A percentile compares a stretch with the other conserved stretches of the same genome.
phyloP scores from a whole-genome alignment of 192 early-diverging fungal species.

The Cladochytrium replicatum region DNA sequence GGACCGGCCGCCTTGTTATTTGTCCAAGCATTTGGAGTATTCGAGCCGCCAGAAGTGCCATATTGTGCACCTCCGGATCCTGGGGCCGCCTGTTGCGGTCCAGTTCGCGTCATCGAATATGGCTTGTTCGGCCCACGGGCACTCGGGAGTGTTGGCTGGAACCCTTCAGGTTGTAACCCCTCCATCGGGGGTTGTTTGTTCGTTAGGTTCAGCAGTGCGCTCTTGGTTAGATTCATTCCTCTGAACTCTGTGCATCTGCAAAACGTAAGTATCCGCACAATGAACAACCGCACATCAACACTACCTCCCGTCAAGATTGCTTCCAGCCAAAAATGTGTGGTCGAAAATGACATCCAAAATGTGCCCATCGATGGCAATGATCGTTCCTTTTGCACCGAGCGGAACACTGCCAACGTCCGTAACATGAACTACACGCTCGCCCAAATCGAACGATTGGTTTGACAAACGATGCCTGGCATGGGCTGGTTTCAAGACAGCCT shows the following conservation, averaged over 20 bases:
- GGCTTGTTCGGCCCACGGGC: too few species aligned
- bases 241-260: constrained; percentile 59
- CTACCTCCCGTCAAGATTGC: constrained; percentile 61
- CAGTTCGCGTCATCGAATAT: too few species aligned
- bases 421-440: constrained; percentile 77
- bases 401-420: constrained; percentile 64
- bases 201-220: constrained; percentile 65
- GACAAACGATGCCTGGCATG: constrained; percentile 64
- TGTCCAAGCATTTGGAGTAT: too few species aligned
- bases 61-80: too few species aligned
- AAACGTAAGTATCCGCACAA: background rate
- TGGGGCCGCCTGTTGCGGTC: too few species aligned
- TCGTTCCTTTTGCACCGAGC: constrained; percentile 72
- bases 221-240: constrained; percentile 56
- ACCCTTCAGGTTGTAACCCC: too few species aligned
- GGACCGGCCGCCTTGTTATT: too few species aligned
- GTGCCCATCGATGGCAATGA: constrained; percentile 68
- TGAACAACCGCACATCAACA: too few species aligned
- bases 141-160: too few species aligned
- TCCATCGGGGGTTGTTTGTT: constrained; percentile 42
- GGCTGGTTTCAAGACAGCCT: constrained; percentile 68
- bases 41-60: too few species aligned
- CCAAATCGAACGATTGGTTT: constrained; percentile 70
- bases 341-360: constrained; percentile 86
- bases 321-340: constrained; percentile 65